A percentile compares a stretch with the other conserved stretches of the same genome.
These are phyloP conservation scores for Xerocomus brunneocitrinus DNA, from an alignment of 768 basidiomycete species.

Conservation along the genomic window DNA sequence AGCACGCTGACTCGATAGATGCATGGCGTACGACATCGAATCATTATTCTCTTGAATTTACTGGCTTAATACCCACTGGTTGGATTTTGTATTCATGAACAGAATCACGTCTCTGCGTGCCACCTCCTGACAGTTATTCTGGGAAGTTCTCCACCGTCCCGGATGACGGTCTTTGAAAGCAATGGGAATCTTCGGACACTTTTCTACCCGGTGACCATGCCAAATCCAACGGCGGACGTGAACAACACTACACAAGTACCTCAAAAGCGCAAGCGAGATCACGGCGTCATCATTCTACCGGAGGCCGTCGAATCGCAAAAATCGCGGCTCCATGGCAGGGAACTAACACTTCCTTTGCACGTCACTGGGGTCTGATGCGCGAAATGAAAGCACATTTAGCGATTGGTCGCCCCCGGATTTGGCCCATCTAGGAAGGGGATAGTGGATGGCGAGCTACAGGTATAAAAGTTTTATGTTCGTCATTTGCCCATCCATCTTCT, in stretches of 20 bases:
- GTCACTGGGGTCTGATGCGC: not conserved
- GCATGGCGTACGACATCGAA: too few species aligned
- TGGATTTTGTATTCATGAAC: not conserved
- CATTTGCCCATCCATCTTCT: not conserved
- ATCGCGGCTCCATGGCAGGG: slow-evolving; percentile 5
- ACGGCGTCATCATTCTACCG: not conserved
- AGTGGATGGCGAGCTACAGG: not conserved
- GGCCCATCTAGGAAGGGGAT: not conserved
- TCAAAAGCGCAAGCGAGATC: not conserved
- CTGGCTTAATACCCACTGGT: not conserved
- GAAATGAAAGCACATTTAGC: slow-evolving; percentile 14
- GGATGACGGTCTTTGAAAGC: not conserved
- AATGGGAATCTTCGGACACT: not conserved
- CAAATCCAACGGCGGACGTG: not conserved
- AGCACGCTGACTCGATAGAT: too few species aligned
- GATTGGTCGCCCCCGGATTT: slow-evolving; percentile 12
- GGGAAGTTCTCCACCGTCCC: not conserved
- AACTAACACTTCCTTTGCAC: not conserved
- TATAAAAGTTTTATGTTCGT: slow-evolving; percentile 14
- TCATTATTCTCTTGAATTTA: too few species aligned
- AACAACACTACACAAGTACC: not conserved
- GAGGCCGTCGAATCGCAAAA: slow-evolving; percentile 12
- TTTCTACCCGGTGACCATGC: slow-evolving; percentile 2
- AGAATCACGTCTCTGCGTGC: not conserved
- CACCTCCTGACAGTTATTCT: not conserved